phyloP scores from a whole-genome alignment of 352 stramenopile species.

The Halophytophthora polymorphica region DNA sequence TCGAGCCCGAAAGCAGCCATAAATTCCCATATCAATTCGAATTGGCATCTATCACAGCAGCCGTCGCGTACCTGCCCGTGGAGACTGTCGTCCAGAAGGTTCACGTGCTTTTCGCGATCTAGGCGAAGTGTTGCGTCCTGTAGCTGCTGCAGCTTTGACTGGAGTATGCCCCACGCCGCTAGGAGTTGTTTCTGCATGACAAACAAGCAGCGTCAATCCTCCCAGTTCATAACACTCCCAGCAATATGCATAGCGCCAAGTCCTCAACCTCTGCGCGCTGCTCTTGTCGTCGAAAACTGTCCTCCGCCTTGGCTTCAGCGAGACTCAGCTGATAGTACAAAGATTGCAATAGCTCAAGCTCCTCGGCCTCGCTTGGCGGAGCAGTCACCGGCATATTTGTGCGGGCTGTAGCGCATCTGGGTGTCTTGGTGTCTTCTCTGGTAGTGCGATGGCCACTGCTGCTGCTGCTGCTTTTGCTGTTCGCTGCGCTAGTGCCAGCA shows the following conservation, averaged over 20 bases:
- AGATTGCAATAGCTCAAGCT: slow-evolving; percentile 47
- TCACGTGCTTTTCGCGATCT: slow-evolving; percentile 33
- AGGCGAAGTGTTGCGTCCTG: slow-evolving; percentile 40
- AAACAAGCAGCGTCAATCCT: not conserved
- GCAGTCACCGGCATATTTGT: not conserved
- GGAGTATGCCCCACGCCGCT: slow-evolving; percentile 33
- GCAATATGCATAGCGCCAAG: not conserved
- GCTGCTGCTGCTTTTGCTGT: not conserved
- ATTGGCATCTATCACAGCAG: too few relatives aligned
- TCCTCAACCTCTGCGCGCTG: slow-evolving; percentile 35
- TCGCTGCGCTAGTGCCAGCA: not conserved
- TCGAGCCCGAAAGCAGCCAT: too few relatives aligned
- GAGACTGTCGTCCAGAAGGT: slow-evolving; percentile 23
- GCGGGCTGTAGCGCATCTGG: too few relatives aligned
- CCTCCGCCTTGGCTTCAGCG: slow-evolving; percentile 30
- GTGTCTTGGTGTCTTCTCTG: not conserved
- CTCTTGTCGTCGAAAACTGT: slow-evolving; percentile 45
- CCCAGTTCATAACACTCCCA: not conserved
- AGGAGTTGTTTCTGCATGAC: slow-evolving; percentile 40
- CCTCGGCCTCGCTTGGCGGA: slow-evolving; percentile 12
- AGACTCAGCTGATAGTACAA: slow-evolving; percentile 56
- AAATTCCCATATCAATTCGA: too few relatives aligned
- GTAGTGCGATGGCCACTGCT: not conserved
- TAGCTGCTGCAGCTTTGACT: slow-evolving; percentile 48
- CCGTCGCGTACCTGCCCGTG: slow-evolving; percentile 21